Conservation (phyloP, 345 rosid genomes). For the Fremontodendron californicum region DNA sequence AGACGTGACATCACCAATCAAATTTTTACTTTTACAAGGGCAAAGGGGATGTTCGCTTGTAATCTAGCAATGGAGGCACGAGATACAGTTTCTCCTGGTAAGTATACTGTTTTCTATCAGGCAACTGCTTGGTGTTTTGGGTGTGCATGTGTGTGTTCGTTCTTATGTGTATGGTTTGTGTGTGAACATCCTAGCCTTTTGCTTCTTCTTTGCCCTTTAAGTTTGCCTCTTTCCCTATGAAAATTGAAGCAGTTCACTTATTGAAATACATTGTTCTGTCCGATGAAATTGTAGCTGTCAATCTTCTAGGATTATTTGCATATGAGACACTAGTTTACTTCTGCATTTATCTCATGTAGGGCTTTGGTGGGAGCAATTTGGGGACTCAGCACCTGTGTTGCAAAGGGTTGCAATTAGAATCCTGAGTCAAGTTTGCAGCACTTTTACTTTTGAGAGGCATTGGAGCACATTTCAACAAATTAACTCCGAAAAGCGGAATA, state of each 20-base stretch:
- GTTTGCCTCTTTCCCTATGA: background rate
- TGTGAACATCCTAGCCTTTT: background rate
- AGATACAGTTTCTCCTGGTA: constrained; percentile 75
- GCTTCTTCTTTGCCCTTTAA: background rate
- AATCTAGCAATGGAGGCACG: constrained; percentile 80
- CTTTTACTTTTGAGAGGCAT: constrained; percentile 60
- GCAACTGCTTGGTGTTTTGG: background rate
- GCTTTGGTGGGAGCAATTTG: constrained; percentile 95
- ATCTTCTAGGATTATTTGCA: background rate
- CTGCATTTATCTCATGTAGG: constrained; percentile 35
- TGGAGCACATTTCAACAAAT: constrained; percentile 75
- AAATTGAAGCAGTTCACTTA: background rate
- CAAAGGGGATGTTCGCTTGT: constrained; percentile 82
- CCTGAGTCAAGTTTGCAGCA: constrained; percentile 84
- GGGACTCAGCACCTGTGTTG: constrained; percentile 79
- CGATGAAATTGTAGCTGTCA: background rate
- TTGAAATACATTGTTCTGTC: background rate
- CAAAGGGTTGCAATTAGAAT: constrained; percentile 87
- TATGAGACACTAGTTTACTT: background rate
- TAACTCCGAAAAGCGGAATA: constrained; percentile 78
- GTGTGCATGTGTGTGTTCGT: background rate
- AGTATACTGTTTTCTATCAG: background rate
- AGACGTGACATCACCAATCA: constrained; percentile 80
- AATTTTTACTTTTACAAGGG: constrained; percentile 63
- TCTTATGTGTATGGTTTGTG: too few relatives aligned